Conservation (phyloP, 1,284 basidiomycete genomes). For the Sutorius eximius region DNA sequence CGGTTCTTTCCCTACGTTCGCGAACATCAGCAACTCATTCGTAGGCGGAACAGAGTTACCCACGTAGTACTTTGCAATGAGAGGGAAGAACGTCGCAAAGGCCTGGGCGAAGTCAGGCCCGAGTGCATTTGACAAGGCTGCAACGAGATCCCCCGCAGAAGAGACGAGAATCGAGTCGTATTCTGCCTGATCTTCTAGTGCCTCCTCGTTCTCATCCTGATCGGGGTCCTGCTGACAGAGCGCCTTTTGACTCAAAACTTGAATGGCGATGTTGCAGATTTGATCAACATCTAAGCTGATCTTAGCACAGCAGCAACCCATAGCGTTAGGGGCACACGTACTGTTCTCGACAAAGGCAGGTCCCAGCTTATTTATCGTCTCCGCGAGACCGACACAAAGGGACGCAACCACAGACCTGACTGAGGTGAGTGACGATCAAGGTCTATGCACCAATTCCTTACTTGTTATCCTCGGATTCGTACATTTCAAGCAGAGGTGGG, state of each 20-base stretch:
- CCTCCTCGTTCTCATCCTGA: slow-evolving; percentile 83
- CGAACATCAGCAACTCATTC: slow-evolving; percentile 11
- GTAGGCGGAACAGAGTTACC: slow-evolving; percentile 34
- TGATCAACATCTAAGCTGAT: slow-evolving; percentile 66
- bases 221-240: slow-evolving; percentile 97
- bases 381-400: slow-evolving; percentile 84
- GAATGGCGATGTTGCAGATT: slow-evolving; percentile 76
- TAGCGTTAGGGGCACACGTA: slow-evolving; percentile 38
- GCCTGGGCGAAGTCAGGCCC: slow-evolving; percentile 85
- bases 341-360: slow-evolving; percentile 78
- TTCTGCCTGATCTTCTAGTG: slow-evolving; percentile 86
- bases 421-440: slow-evolving; percentile 13
- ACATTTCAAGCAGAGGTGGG: slow-evolving; percentile 82
- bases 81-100: slow-evolving; percentile 85
- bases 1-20: slow-evolving; percentile 72
- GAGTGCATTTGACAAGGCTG: slow-evolving; percentile 84
- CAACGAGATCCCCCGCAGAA: slow-evolving; percentile 92
- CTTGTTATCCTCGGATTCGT: slow-evolving; percentile 97
- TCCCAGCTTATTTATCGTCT: slow-evolving; percentile 89
- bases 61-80: slow-evolving; percentile 93
- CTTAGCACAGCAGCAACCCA: slow-evolving; percentile 3
- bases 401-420: slow-evolving; percentile 82
- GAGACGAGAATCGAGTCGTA: slow-evolving; percentile 96
- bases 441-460: slow-evolving; percentile 48
- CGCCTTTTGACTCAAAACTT: slow-evolving; percentile 90